Conservation (phyloP, 768 basidiomycete genomes). For the Calocybe indica region DNA sequence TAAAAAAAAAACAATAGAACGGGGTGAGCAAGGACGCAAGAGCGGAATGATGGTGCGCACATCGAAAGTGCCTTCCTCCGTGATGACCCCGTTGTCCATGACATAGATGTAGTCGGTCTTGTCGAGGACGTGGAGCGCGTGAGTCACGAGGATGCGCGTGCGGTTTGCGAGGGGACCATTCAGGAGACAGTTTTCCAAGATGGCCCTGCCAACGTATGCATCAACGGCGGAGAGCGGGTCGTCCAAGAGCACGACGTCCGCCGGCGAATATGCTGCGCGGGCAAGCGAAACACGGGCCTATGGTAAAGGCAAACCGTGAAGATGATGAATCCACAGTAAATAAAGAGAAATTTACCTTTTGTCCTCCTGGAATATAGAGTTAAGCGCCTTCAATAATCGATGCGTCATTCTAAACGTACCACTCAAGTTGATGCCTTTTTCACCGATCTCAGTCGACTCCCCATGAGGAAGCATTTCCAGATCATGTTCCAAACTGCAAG, state of each 20-base stretch:
- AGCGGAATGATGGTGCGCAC: conserved; percentile 20
- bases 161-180: conserved; percentile 44
- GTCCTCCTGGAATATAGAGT: conserved; percentile 18
- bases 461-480: conserved; percentile 66
- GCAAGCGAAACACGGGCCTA: conserved; percentile 72
- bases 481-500: conserved; percentile 69
- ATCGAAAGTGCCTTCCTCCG: conserved; percentile 57
- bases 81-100: conserved; percentile 51
- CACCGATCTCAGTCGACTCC: conserved; percentile 67
- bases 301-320: neutral
- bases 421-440: conserved; percentile 69
- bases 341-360: conserved; percentile 18
- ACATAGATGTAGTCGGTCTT: conserved; percentile 61
- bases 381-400: neutral
- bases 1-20: neutral
- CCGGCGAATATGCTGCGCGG: conserved; percentile 66
- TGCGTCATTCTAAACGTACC: conserved; percentile 25
- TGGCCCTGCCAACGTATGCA: conserved; percentile 64
- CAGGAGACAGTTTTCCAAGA: conserved; percentile 62
- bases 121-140: conserved; percentile 50
- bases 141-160: conserved; percentile 62
- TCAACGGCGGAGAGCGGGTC: conserved; percentile 81
- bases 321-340: conserved; percentile 1
- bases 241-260: conserved; percentile 74
- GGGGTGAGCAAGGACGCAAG: neutral